Percentiles rank a stretch among this genome's conserved stretches.
Conservation (phyloP, 345 rosid genomes). For the Heritiera fomes region DNA sequence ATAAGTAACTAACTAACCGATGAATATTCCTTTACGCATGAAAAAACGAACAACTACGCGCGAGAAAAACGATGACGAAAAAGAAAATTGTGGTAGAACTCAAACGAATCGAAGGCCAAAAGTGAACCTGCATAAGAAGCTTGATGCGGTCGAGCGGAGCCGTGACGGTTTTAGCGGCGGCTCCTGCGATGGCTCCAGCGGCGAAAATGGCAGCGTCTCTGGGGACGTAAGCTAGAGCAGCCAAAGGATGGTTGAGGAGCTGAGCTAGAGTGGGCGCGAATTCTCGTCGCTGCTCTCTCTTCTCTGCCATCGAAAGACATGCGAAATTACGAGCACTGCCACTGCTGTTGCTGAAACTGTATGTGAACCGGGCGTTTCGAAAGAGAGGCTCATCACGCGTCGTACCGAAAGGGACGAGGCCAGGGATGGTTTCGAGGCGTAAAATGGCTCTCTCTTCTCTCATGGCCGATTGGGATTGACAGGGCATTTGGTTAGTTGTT, state of each 20-base stretch:
- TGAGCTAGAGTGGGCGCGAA: constrained; percentile 63
- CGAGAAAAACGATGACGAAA: neutral
- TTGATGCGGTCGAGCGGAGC: constrained; percentile 97
- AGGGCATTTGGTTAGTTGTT: neutral
- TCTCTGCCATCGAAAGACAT: constrained; percentile 60
- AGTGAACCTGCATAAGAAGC: constrained; percentile 91
- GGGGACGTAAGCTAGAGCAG: constrained; percentile 64
- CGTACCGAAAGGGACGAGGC: constrained; percentile 30
- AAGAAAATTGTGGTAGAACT: neutral
- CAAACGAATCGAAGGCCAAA: neutral
- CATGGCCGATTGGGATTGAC: constrained; percentile 27
- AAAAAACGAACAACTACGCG: neutral
- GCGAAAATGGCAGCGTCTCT: constrained; percentile 73
- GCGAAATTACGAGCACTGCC: constrained; percentile 52
- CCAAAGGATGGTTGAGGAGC: constrained; percentile 74
- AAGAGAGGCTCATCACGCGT: constrained; percentile 22
- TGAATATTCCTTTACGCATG: neutral
- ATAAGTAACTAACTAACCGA: neutral
- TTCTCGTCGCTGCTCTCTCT: constrained; percentile 41
- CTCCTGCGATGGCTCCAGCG: constrained; percentile 95
- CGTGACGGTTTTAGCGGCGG: constrained; percentile 89
- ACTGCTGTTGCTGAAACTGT: constrained; percentile 11
- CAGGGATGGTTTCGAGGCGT: constrained; percentile 32
- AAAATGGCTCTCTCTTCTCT: constrained; percentile 34
- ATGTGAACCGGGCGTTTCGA: constrained; percentile 27